Base-by-base conservation (phyloP, 148 eudicot species). In the Silene latifolia region DNA sequence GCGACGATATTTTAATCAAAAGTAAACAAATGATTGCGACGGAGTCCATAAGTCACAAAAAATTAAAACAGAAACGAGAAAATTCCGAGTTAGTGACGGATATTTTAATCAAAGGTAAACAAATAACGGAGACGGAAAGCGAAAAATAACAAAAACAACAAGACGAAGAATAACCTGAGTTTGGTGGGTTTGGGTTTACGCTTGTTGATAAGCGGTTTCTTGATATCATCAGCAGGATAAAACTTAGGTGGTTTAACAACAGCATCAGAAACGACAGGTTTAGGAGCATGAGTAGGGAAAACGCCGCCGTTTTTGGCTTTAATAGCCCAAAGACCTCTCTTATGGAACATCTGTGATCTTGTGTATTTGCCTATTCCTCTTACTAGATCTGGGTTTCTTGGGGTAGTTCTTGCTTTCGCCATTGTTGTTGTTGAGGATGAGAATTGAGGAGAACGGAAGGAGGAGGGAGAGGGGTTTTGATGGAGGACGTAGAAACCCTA, bases 311-410 rank as follows among this genome's bases (percentile, higher is more conserved):
- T 86, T 59, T 93, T 93, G 64, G 90, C 96, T 76, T 93, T 93
- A 82, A 93, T 89, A 0, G 98, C 98, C 96, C 96, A 93, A 1
- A 93, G 78, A 67, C 98, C 98, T 35, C 93, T 82, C 86, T 89
- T 90, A 83, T 90, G 98, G 81, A 90, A 93, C 96, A 93, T 88
- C 76, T 82, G 46, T 0, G 97, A 85, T 17, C 96, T 77, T 1
- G 92, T 85, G 78, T 61, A 86, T 42, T 89, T 90, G 0, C 96
- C 91, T 3, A 92, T 81, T 0, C 97, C 97, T 10, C 86, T 35
- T 1, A 90, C 86, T 12, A 93, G 79, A 20, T 93, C 96, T 1
- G 98, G 96, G 82, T 93, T 93, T 4, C 98, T 80, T 69, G 72
- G 71, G 1, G 81, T 39, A 0, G 54, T 65, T 59, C 80, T 80